A percentile compares a stretch with the other conserved stretches of the same genome.
Conservation (phyloP, 2,329 filamentous ascomycete genomes). For the Claviceps digitariae region DNA sequence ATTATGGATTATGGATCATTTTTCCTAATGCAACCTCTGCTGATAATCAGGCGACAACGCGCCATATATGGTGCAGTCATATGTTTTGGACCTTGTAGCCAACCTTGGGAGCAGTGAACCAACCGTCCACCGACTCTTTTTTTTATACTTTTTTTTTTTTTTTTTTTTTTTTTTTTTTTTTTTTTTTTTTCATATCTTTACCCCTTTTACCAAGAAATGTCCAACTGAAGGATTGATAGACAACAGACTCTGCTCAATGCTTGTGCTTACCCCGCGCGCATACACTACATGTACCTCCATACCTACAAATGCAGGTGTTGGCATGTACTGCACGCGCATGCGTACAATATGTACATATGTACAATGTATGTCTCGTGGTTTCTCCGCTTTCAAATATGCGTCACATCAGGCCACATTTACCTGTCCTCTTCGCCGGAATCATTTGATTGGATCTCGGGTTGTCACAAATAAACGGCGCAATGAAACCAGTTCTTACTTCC, state of each 20-base stretch:
- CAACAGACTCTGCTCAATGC: neutral
- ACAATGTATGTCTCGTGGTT: neutral
- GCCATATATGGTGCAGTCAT: neutral
- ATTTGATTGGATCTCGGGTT: neutral
- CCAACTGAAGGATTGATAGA: no score
- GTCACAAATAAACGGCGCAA: no score
- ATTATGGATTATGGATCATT: no score
- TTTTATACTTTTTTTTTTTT: neutral
- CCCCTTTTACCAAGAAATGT: neutral
- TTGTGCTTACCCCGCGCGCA: neutral
- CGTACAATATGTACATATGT: neutral
- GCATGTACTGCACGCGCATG: neutral
- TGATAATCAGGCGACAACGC: neutral
- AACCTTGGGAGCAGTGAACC: neutral
- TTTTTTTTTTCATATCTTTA: no score
- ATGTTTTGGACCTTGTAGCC: neutral
- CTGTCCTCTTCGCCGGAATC: neutral
- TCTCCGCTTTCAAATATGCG: neutral
- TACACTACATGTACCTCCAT: neutral
- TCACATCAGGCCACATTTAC: neutral
- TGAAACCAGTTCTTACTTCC: neutral
- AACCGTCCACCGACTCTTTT: neutral
- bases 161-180: neutral
- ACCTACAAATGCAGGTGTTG: neutral
- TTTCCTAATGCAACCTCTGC: neutral